Base-by-base conservation (phyloP, 345 rosid species). In the Lagerstroemia speciosa region DNA sequence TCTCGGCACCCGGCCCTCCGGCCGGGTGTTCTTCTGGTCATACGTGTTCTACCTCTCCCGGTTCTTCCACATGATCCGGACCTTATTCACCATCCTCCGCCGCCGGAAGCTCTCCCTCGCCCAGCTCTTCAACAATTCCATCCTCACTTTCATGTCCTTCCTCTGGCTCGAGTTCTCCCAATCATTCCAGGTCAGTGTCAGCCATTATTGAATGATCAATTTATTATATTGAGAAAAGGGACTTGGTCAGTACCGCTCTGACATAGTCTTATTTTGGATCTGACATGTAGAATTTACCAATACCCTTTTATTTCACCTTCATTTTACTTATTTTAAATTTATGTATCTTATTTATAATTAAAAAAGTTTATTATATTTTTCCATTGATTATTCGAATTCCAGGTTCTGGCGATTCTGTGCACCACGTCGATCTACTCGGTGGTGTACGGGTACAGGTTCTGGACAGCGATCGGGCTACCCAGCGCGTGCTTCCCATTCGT, bases 21-120 rank as follows among this genome's bases (percentile, higher is more conserved):
- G 97, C 16, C 96, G 97, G 5, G 98, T 93, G 68, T 93, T 93
- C 82, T 93, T 93, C 83, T 93, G 98, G 98, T 93, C 98, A 0
- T 93, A 93, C 76, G 74, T 78, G 17, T 93, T 89, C 73, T 93
- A 93, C 77, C 88, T 93, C 50, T 82, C 92, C 0, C 85, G 97
- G 5, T 89, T 82, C 81, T 77, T 93, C 75, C 96, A 89, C 78
- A 89, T 93, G 93, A 36, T 78, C 62, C 88, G 93, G 0, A 89
- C 94, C 1, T 68, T 91, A 64, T 77, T 91, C 74, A 57, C 87
- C 32, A 78, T 93, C 24, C 74, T 89, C 11, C 71, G 79, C 32
- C 77, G 68, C 24, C 85, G 96, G 11, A 84, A 75, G 53, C 73
- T 93, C 61, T 74, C 83, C 38, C 78, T 75, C 66, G 80, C 82